A percentile compares a stretch with the other conserved stretches of the same genome.
Conservation (phyloP, 1,284 basidiomycete species). For the Tylopilus sp. region DNA sequence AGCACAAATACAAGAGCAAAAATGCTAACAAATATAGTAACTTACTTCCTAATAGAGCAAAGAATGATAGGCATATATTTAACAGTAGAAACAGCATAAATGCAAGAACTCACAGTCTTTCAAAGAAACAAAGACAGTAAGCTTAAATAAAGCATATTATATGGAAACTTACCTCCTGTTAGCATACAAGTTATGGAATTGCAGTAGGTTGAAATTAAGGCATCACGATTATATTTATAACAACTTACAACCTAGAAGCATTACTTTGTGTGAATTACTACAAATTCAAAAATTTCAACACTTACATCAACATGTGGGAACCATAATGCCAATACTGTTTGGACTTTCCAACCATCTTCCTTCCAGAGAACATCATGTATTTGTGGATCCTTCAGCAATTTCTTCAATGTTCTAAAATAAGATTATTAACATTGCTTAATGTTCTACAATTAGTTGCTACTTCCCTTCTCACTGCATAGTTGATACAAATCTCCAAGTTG, state of each 20-base stretch:
- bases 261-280: not conserved
- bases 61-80: not conserved
- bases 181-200: not conserved
- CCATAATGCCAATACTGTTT: not conserved
- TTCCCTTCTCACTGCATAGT: slow-evolving; percentile 1
- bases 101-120: no score
- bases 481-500: not conserved
- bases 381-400: not conserved
- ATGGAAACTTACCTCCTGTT: not conserved
- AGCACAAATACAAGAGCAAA: no score
- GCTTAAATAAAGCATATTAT: not conserved
- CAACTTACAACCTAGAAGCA: not conserved
- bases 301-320: not conserved
- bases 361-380: no score
- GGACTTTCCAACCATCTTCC: not conserved
- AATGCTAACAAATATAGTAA: not conserved
- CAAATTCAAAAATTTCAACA: not conserved
- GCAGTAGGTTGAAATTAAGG: not conserved
- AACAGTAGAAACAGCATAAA: not conserved
- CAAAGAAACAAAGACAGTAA: no score
- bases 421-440: not conserved
- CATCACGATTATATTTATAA: not conserved
- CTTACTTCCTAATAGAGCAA: not conserved
- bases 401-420: not conserved
- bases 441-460: not conserved